phyloP scores from a whole-genome alignment of 2,329 filamentous ascomycete species.

The Epicoccum sorghinum region DNA sequence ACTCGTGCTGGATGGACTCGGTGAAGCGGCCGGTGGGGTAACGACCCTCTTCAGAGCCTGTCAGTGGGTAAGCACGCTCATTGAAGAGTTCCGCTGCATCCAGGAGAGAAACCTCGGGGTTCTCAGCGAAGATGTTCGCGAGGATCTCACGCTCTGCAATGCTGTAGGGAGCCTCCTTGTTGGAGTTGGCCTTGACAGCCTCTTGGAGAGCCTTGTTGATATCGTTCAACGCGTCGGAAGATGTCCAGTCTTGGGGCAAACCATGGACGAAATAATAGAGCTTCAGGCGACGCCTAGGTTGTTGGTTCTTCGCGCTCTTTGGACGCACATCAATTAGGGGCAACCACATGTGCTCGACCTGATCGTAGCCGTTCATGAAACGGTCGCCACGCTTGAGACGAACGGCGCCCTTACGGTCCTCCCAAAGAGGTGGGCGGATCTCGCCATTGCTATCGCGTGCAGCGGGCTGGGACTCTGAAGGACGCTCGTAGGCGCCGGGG shows the following conservation, averaged over 20 bases:
- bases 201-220: constrained; percentile 36
- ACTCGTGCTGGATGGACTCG: constrained; percentile 36
- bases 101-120: constrained; percentile 30
- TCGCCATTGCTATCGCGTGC: constrained; percentile 19
- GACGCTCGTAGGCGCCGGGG: constrained; percentile 15
- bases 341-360: constrained; percentile 1
- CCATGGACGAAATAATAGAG: constrained; percentile 29
- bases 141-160: constrained; percentile 30
- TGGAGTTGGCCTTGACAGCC: constrained; percentile 21
- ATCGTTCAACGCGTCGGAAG: constrained; percentile 29
- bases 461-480: constrained; percentile 20
- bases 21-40: constrained; percentile 29
- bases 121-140: constrained; percentile 17
- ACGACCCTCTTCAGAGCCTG: constrained; percentile 11
- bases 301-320: constrained; percentile 13
- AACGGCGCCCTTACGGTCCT: constrained; percentile 30
- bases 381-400: constrained; percentile 27
- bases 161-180: constrained; percentile 22
- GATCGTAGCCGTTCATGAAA: constrained; percentile 4
- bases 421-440: constrained; percentile 32
- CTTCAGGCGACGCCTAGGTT: constrained; percentile 19
- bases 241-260: constrained; percentile 33
- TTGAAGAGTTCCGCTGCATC: constrained; percentile 37
- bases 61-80: background rate
- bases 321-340: constrained; percentile 39